Evolutionary conservation across 371 early-diverging fungal genomes (phyloP).

Genomic region (Circinella umbellata): DNA sequence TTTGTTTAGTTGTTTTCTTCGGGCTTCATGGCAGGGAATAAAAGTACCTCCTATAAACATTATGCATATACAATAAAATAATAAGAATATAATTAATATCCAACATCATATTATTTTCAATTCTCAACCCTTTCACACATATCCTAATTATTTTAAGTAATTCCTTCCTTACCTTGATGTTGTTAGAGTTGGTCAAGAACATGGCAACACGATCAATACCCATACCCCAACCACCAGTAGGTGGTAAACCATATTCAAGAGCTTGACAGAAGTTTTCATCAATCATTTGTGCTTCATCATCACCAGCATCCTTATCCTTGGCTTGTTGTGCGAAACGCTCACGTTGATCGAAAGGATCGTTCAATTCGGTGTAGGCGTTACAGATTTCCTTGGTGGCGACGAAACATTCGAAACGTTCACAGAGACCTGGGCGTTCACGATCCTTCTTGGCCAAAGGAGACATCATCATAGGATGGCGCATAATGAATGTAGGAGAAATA

Average conservation of each 20-base stretch:
- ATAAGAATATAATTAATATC: background rate
- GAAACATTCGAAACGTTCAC: slow-evolving; percentile 99
- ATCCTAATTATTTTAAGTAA: background rate
- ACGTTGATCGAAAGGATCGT: slow-evolving; percentile 98
- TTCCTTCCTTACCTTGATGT: slow-evolving; percentile 71
- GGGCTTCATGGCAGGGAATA: slow-evolving; percentile 96
- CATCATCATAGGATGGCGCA: slow-evolving; percentile 99
- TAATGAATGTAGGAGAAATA: slow-evolving; percentile 97
- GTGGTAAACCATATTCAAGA: slow-evolving; percentile 99
- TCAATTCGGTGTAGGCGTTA: slow-evolving; percentile 99
- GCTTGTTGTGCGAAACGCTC: slow-evolving; percentile 98
- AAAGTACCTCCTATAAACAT: slow-evolving; percentile 86
- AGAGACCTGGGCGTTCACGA: slow-evolving; percentile 89
- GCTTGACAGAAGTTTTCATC: slow-evolving; percentile 99
- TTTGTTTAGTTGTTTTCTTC: slow-evolving; percentile 52
- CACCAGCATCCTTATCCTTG: slow-evolving; percentile 96
- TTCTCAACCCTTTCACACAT: too few relatives aligned
- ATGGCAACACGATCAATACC: slow-evolving; percentile 99
- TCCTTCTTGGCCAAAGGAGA: slow-evolving; percentile 99
- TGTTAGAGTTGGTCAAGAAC: slow-evolving; percentile 99
- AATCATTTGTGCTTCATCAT: slow-evolving; percentile 99
- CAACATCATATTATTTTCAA: background rate
- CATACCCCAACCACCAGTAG: slow-evolving; percentile 98
- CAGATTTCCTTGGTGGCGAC: slow-evolving; percentile 99
- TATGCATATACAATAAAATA: background rate